Base-by-base conservation (phyloP, 2,329 filamentous ascomycete genomes). In the Penicillium oxalicum region DNA sequence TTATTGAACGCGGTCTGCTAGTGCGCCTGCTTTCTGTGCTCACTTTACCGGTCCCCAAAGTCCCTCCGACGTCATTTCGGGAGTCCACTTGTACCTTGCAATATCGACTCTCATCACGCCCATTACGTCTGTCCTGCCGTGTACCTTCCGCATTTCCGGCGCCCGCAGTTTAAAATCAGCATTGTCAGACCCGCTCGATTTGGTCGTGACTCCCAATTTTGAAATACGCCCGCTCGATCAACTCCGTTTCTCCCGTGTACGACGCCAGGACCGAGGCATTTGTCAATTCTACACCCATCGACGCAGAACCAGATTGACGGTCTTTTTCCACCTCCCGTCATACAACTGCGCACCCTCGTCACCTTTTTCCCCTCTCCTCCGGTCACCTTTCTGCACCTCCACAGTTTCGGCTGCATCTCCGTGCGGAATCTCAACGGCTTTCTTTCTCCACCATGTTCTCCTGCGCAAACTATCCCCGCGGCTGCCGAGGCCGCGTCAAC, bases 401-500 rank as follows among this genome's bases (percentile, higher is more conserved):
- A 26, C 47, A 13, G 18, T 28, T 39, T 24, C 29, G 29, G 29
- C 40, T 41, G 27, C 41, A 48, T 13, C 34, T 26, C 34, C 33
- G 27, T 11, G 2, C 38, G 12, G 36, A 28, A 7, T 41, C 24
- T 9, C 25, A 28, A 18, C 35, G 5, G 4, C 33, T 29, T 47
- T 35, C 11, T 32, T 2, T 32, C 29, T n/a, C 41, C 55, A 65
- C 38, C 47, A 75, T 75, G 72, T 74, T 68, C 63, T 75, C 72
- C 28, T 75, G 72, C 63, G 66, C 66, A 49, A 75, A 75, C 55
- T 72, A 74, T 49, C 70, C 71, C 47, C 71, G 72, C 44, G 72
- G 72, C 40, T 75, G 72, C 63, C 71, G 72, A 48, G 72, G 72
- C 52, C 71, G 72, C 49, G 70, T 67, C 51, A 74, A 74, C 55